Evolutionary conservation across 1,139 yeast genomes (phyloP).

Genomic region (Hemisphaericaspora subhashii): DNA sequence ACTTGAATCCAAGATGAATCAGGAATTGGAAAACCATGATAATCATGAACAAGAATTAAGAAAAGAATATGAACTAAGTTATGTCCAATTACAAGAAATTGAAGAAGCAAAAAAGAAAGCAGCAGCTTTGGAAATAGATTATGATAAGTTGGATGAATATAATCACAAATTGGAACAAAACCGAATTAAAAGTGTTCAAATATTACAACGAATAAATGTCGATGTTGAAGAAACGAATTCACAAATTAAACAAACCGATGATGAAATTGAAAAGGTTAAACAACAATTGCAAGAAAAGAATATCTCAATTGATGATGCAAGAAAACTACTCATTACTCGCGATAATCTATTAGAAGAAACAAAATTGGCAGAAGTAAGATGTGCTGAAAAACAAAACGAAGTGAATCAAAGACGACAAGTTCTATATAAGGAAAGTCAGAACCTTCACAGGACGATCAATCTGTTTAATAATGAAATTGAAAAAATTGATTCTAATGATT

Average conservation of each 20-base stretch:
- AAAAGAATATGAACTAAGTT: conserved; percentile 17
- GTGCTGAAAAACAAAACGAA: not conserved
- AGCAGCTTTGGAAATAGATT: conserved; percentile 69
- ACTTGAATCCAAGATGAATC: conserved; percentile 35
- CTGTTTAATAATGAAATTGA: not conserved
- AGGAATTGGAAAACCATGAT: conserved; percentile 31
- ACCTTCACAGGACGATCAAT: not conserved
- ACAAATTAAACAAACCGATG: conserved; percentile 27
- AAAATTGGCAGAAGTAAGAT: no score
- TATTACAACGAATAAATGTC: conserved; percentile 8
- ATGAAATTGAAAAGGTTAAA: conserved; percentile 49
- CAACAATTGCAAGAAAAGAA: conserved; percentile 54
- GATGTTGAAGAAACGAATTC: conserved; percentile 39
- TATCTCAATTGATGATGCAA: conserved; percentile 60
- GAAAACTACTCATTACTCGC: conserved; percentile 59
- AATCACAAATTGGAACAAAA: conserved; percentile 26
- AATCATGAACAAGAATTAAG: conserved; percentile 24
- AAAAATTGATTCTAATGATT: not conserved
- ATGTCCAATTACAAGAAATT: conserved; percentile 19
- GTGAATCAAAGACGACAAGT: not conserved
- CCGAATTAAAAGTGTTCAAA: conserved; percentile 5
- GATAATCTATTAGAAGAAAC: conserved; percentile 48
- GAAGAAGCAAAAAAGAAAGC: conserved; percentile 53
- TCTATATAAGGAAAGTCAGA: not conserved
- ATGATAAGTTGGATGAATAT: conserved; percentile 67